Base-by-base conservation (phyloP, 83 land plant species). In the Thuja plicata region DNA sequence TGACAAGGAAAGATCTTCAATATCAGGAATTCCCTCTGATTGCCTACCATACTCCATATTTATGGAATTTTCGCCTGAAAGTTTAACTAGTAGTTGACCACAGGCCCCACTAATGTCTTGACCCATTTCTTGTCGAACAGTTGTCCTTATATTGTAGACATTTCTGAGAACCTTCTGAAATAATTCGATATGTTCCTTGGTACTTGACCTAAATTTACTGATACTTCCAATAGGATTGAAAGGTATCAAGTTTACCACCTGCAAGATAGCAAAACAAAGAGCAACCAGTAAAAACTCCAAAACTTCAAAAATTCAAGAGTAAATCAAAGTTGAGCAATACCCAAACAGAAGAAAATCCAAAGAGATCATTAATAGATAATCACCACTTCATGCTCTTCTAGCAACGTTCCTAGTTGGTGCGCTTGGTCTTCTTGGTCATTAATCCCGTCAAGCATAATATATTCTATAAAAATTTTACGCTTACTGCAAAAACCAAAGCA, bases 81-180 rank as follows among this genome's bases (percentile, higher is more conserved):
- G 88, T 43, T 90, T 91, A 11, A 97, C 90, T 24, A 94, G 97
- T 40, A 98, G 93, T 91, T 98, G 99, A 46, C 99, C 99, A 90
- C 99, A 98, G 37, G 99, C 99, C 34, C 99, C 99, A 82, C 92
- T 94, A 54, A 98, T 97, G 79, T 98, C 99, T 88, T 96, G 99
- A 55, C 99, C 99, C 99, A 98, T 98, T 88, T 97, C 92, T 90
- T 96, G 95, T 40, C 99, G 93, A 50, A 98, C 88, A 50, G 98
- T 98, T 85, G 99, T 95, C 45, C 99, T 92, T 62, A 98, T 92
- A 77, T 95, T 94, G 80, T 95, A 98, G 3, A 93, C 85, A 55
- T 93, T 96, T 89, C 99, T 91, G 13, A 98, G 91, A 78, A 94
- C 88, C 87, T 94, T 96, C 93, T 98, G 99, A 74, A 98, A 98